Base-by-base conservation (phyloP, 2,329 filamentous ascomycete genomes). In the Hawksworthiomyces lignivorus region DNA sequence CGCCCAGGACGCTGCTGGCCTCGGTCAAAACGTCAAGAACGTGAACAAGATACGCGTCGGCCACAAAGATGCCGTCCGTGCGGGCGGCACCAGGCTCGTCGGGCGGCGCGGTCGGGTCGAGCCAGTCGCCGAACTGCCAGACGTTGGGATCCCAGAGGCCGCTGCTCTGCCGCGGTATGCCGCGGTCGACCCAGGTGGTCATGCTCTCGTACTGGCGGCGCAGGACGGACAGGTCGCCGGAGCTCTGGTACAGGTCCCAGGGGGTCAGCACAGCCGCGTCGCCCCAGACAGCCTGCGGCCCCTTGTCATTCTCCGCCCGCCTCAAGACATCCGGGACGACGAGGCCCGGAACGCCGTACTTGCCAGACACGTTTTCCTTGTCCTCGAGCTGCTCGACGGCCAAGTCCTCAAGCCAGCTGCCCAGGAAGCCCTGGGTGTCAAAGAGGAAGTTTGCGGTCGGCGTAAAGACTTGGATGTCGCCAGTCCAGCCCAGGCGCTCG, bases 361-460 rank as follows among this genome's bases (percentile, higher is more conserved):
- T n/a, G n/a, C n/a, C n/a, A n/a, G n/a, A n/a, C n/a, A n/a, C n/a
- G 26, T 37, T 31, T 15, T 42, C 52, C 28, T 64, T 61, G 26
- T 65, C 65, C n/a, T n/a, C n/a, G 2, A 50, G 32, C 33, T 49
- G 47, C 14, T 58, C 56, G 12, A 45, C 50, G 2, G 55, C 57
- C 2, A 74, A 50, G 42, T 77, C 73, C 39, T 63, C 58, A n/a
- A 70, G 59, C 74, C 71, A 80, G 40, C 52, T 60, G 21, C 57
- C 51, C 43, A 72, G 67, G 46, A 79, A 69, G 0, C 68, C 72
- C 0, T 62, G 55, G 2, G 70, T 68, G 48, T 76, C 62, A 52
- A 71, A 80, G 0, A 80, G 58, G 46, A 70, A 78, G 37, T 64
- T 70, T 0, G 70, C 66, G 0, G 72, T 69, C 0, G 69, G 67